Percentiles rank a stretch among this genome's conserved stretches.
Evolutionary conservation across 208 protist species (phyloP).

Genomic region (Wallacemonas sp.): DNA sequence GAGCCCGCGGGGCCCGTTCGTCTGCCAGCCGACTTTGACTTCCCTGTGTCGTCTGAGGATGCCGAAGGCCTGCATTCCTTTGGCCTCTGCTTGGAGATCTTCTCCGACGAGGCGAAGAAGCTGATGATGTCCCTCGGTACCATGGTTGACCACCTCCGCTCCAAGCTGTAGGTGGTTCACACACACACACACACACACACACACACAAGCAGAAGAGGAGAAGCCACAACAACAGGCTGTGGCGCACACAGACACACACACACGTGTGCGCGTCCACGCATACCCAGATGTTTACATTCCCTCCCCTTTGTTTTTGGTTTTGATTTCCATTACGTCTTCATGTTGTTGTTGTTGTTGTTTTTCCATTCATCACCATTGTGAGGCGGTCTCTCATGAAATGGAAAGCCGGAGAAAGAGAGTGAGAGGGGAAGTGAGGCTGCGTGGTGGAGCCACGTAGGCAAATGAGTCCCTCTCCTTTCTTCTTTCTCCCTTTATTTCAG

Average conservation of each 20-base stretch:
- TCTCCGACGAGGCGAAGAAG: slow-evolving; percentile 78
- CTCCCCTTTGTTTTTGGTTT: slow-evolving; percentile 17
- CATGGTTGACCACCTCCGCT: slow-evolving; percentile 71
- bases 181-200: background rate
- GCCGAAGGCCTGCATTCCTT: slow-evolving; percentile 81
- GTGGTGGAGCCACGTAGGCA: too few species aligned
- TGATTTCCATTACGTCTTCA: slow-evolving; percentile 9
- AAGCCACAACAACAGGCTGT: background rate
- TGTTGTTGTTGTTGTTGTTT: too few species aligned
- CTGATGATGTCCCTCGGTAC: slow-evolving; percentile 68
- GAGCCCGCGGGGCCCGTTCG: slow-evolving; percentile 25
- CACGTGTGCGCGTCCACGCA: too few species aligned
- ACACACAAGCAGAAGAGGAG: slow-evolving; percentile 14
- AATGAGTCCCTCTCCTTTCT: background rate
- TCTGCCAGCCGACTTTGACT: slow-evolving; percentile 60
- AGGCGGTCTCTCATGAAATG: too few species aligned
- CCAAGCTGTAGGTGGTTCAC: slow-evolving; percentile 27
- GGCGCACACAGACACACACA: background rate
- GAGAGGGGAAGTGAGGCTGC: too few species aligned
- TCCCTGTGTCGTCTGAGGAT: slow-evolving; percentile 81
- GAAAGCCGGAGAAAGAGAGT: too few species aligned
- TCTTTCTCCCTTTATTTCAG: background rate
- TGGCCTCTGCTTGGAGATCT: slow-evolving; percentile 76
- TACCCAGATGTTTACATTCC: too few species aligned
- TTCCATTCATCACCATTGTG: too few species aligned